Percentiles rank a stretch among this genome's conserved stretches.
Conservation (phyloP, 176 grass and related monocot genomes). For the Eragrostis curvula region DNA sequence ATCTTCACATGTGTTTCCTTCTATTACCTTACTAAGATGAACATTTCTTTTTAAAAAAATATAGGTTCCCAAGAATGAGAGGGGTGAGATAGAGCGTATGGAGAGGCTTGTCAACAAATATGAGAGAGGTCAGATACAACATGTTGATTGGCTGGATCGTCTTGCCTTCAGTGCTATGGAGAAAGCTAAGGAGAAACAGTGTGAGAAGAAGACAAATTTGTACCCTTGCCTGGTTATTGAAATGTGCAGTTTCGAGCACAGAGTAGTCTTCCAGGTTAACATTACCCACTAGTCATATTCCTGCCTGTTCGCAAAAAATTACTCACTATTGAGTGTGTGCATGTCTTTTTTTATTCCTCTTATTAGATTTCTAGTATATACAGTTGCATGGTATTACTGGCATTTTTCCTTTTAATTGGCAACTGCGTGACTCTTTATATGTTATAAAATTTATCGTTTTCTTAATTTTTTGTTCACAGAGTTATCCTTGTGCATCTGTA, state of each 20-base stretch:
- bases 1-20: conserved; percentile 15
- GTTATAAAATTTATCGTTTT: too few species aligned
- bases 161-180: conserved; percentile 84
- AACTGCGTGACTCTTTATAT: too few species aligned
- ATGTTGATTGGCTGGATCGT: conserved; percentile 93
- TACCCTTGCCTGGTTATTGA: conserved; percentile 82
- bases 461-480: not conserved
- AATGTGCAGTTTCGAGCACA: conserved; percentile 90
- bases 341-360: not conserved
- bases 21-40: not conserved
- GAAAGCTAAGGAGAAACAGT: conserved; percentile 79
- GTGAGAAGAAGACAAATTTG: conserved; percentile 54
- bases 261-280: conserved; percentile 90
- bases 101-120: conserved; percentile 97
- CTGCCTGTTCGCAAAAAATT: not conserved
- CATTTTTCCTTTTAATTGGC: not conserved
- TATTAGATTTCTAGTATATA: not conserved
- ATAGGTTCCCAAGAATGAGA: conserved; percentile 86
- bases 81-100: conserved; percentile 84
- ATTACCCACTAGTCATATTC: not conserved
- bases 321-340: conserved; percentile 3
- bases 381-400: not conserved
- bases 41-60: conserved; percentile 20
- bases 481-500: not conserved
- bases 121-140: conserved; percentile 91